These are phyloP conservation scores for Linnemannia exigua DNA, from an alignment of 192 early-diverging fungal species.

Conservation along the genomic window DNA sequence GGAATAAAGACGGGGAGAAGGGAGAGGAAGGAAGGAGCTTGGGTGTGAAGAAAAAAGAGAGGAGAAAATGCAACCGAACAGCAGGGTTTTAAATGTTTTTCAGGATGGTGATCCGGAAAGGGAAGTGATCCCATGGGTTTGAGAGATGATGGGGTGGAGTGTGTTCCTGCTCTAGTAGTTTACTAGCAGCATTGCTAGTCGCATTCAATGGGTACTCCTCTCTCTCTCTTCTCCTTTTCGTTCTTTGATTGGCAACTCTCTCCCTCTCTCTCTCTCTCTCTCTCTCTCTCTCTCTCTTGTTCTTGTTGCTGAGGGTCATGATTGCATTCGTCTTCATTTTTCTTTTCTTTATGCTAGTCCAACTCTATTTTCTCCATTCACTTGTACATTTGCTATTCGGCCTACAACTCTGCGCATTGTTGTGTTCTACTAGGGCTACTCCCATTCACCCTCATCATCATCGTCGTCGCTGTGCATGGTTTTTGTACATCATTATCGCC, in stretches of 20 bases:
- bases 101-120: background rate
- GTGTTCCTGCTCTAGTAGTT: background rate
- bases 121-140: background rate
- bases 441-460: background rate
- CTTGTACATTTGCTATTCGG: background rate
- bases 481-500: background rate
- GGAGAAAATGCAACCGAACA: background rate
- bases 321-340: background rate
- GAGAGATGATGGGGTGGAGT: background rate
- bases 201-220: too few species aligned
- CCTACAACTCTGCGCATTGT: background rate
- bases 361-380: background rate
- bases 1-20: background rate
- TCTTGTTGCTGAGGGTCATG: background rate
- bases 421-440: background rate
- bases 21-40: background rate
- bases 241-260: too few species aligned
- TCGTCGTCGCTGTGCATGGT: background rate
- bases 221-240: too few species aligned
- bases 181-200: background rate
- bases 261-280: too few species aligned
- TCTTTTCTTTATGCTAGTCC: background rate
- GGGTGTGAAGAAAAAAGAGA: background rate
- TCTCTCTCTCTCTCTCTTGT: background rate
- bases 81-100: background rate